A percentile compares a stretch with the other conserved stretches of the same genome.
These are phyloP conservation scores for Ophiostoma sp. DNA, from an alignment of 2,329 filamentous ascomycete genomes.

Conservation along the genomic window DNA sequence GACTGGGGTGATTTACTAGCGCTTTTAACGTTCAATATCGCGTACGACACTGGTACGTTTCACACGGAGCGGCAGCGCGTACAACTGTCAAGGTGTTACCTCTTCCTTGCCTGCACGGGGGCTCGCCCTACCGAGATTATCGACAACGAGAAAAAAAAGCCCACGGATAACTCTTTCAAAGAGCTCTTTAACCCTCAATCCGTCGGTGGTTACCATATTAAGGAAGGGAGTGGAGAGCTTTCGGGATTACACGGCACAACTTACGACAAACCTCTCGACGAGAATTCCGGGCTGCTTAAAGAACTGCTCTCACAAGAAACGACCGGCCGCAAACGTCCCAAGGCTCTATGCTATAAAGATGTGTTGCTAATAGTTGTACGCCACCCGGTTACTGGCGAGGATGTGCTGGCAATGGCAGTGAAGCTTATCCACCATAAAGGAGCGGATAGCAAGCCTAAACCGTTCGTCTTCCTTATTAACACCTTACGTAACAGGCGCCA, in stretches of 20 bases:
- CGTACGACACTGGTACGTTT: neutral
- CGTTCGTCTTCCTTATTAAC: neutral
- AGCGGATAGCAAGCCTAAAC: conserved; percentile 2
- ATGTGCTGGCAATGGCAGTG: conserved; percentile 10
- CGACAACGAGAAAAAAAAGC: neutral
- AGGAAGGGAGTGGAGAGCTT: neutral
- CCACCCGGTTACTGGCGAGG: neutral
- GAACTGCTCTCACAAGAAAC: neutral
- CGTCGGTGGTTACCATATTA: neutral
- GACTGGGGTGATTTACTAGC: neutral
- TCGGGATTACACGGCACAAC: neutral
- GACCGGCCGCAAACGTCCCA: neutral
- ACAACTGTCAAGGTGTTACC: conserved; percentile 4
- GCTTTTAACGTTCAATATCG: neutral
- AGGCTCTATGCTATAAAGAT: conserved; percentile 3
- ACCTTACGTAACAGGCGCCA: no score
- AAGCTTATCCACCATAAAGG: conserved; percentile 4
- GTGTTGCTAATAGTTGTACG: neutral
- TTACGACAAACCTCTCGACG: neutral
- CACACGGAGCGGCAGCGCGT: neutral
- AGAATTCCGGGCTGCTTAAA: neutral
- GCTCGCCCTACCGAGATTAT: neutral
- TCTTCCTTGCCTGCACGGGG: neutral
- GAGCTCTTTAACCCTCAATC: neutral
- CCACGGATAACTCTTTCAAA: neutral